A percentile compares a stretch with the other conserved stretches of the same genome.
These are phyloP conservation scores for Trichoderma harzianum DNA, from an alignment of 2,329 filamentous ascomycete species.

Conservation along the genomic window DNA sequence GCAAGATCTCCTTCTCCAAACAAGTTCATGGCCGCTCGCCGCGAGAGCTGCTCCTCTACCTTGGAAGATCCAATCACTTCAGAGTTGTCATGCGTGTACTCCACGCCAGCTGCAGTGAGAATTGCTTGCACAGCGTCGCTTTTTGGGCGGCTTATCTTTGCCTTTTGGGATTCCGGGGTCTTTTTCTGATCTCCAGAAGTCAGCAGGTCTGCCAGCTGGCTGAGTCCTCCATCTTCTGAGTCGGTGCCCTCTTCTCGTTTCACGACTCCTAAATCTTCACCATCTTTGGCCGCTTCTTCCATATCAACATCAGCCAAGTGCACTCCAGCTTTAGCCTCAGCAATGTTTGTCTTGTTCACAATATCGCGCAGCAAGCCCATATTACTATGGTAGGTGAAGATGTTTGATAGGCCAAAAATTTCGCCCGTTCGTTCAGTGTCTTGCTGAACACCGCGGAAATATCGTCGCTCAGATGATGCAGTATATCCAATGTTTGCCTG, in stretches of 20 bases:
- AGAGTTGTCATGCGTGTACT: constrained; percentile 95
- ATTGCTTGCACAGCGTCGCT: constrained; percentile 86
- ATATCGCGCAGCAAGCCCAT: constrained; percentile 87
- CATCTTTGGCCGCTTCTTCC: constrained; percentile 55
- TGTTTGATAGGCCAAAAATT: constrained; percentile 84
- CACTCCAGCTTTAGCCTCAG: constrained; percentile 84
- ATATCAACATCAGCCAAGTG: constrained; percentile 74
- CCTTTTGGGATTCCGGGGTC: constrained; percentile 33
- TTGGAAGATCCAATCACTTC: constrained; percentile 92
- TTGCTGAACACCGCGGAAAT: constrained; percentile 93
- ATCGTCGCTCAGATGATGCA: constrained; percentile 84
- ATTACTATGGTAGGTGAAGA: constrained; percentile 78
- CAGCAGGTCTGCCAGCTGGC: constrained; percentile 61
- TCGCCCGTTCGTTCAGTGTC: constrained; percentile 80
- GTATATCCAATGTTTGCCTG: constrained; percentile 97
- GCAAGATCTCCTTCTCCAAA: constrained; percentile 43
- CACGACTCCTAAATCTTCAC: constrained; percentile 41
- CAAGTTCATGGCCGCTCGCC: constrained; percentile 64
- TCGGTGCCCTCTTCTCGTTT: constrained; percentile 48
- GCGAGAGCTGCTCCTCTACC: constrained; percentile 81
- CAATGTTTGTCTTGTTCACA: constrained; percentile 96
- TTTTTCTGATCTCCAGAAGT: constrained; percentile 46
- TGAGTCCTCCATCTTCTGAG: constrained; percentile 64
- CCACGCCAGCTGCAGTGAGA: constrained; percentile 79
- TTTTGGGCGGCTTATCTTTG: constrained; percentile 41